Conservation (phyloP, 2,329 filamentous ascomycete species). For the Trichoderma asperellum region DNA sequence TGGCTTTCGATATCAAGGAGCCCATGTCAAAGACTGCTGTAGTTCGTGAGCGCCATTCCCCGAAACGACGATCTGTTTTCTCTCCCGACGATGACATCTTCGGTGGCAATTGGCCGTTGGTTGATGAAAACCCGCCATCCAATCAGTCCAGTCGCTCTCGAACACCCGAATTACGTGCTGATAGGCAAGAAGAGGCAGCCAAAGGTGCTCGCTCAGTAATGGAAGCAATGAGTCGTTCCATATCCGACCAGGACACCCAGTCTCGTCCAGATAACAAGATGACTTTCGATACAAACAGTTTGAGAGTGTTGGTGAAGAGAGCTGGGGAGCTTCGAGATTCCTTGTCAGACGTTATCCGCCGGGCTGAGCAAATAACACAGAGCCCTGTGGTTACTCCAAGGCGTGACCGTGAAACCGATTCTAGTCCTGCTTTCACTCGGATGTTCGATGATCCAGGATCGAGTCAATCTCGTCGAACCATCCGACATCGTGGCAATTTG, state of each 20-base stretch:
- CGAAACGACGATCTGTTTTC: constrained; percentile 64
- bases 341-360: constrained; percentile 63
- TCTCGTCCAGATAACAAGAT: constrained; percentile 50
- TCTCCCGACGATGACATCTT: constrained; percentile 70
- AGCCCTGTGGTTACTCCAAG: constrained; percentile 59
- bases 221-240: constrained; percentile 63
- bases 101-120: constrained; percentile 54
- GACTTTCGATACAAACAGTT: constrained; percentile 70
- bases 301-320: constrained; percentile 67
- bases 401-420: constrained; percentile 52
- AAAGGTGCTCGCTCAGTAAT: constrained; percentile 62
- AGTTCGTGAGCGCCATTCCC: constrained; percentile 56
- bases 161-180: constrained; percentile 41
- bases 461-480: constrained; percentile 56
- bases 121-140: constrained; percentile 43
- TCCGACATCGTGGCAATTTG: constrained; percentile 55
- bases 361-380: constrained; percentile 60
- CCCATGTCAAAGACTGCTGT: constrained; percentile 56
- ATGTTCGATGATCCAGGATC: constrained; percentile 66
- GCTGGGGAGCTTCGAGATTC: constrained; percentile 63
- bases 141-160: constrained; percentile 48
- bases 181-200: constrained; percentile 45
- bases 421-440: constrained; percentile 68
- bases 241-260: constrained; percentile 45
- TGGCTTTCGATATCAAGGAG: constrained; percentile 49